phyloP scores from a whole-genome alignment of 1,139 yeast species.

The Pichia inconspicua region DNA sequence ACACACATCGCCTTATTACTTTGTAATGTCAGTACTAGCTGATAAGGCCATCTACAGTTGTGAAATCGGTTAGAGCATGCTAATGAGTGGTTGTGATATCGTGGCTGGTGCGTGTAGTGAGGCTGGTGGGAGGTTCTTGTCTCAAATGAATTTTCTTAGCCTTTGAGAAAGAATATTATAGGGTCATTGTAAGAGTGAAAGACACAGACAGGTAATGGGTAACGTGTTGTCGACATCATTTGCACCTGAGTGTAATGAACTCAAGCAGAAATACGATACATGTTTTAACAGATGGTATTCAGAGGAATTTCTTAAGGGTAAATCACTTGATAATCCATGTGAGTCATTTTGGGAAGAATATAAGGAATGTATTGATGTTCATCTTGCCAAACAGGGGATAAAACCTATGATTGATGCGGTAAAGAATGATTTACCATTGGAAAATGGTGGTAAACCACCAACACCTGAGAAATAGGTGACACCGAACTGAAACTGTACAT shows the following conservation, averaged over 20 bases:
- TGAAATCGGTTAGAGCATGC: no score
- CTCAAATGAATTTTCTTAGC: no score
- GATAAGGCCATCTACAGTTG: no score
- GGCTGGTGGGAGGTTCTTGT: no score
- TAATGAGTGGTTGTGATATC: no score
- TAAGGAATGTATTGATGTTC: slow-evolving; percentile 73
- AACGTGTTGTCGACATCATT: slow-evolving; percentile 84
- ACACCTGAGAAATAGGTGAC: background rate
- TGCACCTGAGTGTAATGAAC: slow-evolving; percentile 93
- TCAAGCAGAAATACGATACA: slow-evolving; percentile 78
- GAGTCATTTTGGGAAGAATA: slow-evolving; percentile 83
- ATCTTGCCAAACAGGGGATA: slow-evolving; percentile 63
- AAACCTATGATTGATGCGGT: slow-evolving; percentile 88
- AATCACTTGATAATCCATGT: slow-evolving; percentile 71
- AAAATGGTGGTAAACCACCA: slow-evolving; percentile 42
- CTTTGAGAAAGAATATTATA: no score
- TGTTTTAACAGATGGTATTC: slow-evolving; percentile 95
- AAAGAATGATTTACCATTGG: slow-evolving; percentile 84
- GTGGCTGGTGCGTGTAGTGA: no score
- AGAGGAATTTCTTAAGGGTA: slow-evolving; percentile 74
- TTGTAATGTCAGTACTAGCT: no score
- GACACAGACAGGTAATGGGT: slow-evolving; percentile 41
- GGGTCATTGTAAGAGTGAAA: no score
- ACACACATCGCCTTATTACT: no score
- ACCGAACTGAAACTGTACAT: background rate